A percentile compares a stretch with the other conserved stretches of the same genome.
These are phyloP conservation scores for Caryocar brasiliense DNA, from an alignment of 441 rosid genomes.

Conservation along the genomic window DNA sequence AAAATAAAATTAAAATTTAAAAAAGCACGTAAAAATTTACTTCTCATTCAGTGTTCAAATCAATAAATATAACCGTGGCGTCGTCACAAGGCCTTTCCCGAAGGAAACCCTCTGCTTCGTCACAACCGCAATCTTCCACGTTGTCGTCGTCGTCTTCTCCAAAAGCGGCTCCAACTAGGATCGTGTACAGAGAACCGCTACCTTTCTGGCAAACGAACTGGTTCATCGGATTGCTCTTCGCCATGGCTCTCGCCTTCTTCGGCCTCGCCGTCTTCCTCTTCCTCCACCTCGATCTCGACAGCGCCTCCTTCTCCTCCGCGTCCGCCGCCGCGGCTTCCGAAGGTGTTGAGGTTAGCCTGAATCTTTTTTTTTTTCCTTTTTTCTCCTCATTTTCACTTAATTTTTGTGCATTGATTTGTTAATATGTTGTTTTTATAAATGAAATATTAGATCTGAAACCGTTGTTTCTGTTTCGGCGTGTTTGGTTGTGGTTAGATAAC, in stretches of 20 bases:
- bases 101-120: slow-evolving; percentile 32
- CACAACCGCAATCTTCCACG: slow-evolving; percentile 17
- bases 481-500: slow-evolving; percentile 43
- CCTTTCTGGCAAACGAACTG: slow-evolving; percentile 87
- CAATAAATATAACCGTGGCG: slow-evolving; percentile 57
- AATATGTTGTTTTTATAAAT: neutral
- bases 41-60: too few species aligned
- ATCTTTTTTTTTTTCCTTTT: neutral
- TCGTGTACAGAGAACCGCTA: slow-evolving; percentile 22
- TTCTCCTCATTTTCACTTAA: neutral
- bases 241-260: slow-evolving; percentile 66
- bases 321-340: slow-evolving; percentile 27
- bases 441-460: too few species aligned
- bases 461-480: too few species aligned
- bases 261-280: slow-evolving; percentile 58
- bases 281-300: slow-evolving; percentile 51
- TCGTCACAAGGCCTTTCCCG: slow-evolving; percentile 47
- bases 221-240: slow-evolving; percentile 66
- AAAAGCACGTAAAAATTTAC: too few species aligned
- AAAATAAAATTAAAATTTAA: too few species aligned
- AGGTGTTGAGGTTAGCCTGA: slow-evolving; percentile 77
- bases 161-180: slow-evolving; percentile 19
- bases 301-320: slow-evolving; percentile 34
- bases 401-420: neutral
- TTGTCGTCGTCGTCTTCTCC: slow-evolving; percentile 14